Evolutionary conservation across 805 yeast species (phyloP), one percentile per base, ranked within the genome.

Genomic region (Lipomyces sp.): DNA sequence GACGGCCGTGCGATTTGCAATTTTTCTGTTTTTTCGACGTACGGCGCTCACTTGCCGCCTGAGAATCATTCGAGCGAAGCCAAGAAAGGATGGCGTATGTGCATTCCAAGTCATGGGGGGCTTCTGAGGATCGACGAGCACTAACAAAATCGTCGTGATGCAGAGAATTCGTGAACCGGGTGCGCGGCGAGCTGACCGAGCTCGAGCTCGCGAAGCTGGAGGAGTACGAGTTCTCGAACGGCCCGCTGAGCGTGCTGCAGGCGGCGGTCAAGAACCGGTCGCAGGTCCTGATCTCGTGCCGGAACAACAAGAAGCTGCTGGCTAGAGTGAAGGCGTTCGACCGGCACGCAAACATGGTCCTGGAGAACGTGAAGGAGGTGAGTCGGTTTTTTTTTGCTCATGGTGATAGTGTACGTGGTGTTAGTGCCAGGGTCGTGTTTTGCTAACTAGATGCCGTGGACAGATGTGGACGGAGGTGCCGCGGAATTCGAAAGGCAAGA

Each of bases 271-370:
- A 81, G 53, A 77, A 80, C 47, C 82, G 81, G 45, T 77, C 85
- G 2, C 87, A 88, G 23, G 87, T 93, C 3, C 78, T 93, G 51
- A 85, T 93, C 53, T 86, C 96, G 19, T 79, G 95, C 53, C 78
- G 99, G 64, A 93, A 93, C 67, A 90, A 91, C 68, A 96, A 90
- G 65, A 93, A 93, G 69, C 74, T 93, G 36, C 77, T 93, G 28
- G 96, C 90, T 1, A 81, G 86, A 59, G 93, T 93, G 44, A 86
- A 86, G 64, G 97, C 98, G 0, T 93, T 89, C 68, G 99, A 93
- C 67, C 82, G 96, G 65, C 99, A 93, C 69, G 84, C 96, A 57
- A 93, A 93, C 68, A 80, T 93, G 85, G 83, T 93, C 8, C 72
- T 93, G 53, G 96, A 87, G 63, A 87, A 89, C 62, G 97, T 91